Base-by-base conservation (phyloP, 257 asterid species). In the Fraxinus quadrangulata region DNA sequence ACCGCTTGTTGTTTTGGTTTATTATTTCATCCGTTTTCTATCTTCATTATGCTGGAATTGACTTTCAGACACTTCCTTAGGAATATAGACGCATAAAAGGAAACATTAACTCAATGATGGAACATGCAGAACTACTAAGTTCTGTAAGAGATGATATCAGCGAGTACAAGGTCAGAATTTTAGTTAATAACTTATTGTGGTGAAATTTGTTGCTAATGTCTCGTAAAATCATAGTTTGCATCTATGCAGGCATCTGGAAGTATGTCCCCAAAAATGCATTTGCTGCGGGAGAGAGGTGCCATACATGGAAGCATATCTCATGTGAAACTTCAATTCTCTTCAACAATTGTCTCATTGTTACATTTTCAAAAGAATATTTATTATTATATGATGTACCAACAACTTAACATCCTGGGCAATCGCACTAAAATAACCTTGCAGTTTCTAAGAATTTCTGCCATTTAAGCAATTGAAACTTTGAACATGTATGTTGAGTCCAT, bases 1-100 rank as follows among this genome's bases (percentile, higher is more conserved):
- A 59, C 16, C 4, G 8, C 51, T 45, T 45, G 14, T 59, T 59
- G 26, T 59, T 21, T 59, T 21, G 12, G 17, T 21, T n/a, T 21
- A 21, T 8, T 21, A 21, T 13, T 59, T 59, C 67, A 21, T 21
- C 12, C 13, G 24, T 14, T 51, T 59, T 59, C 31, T 59, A 59
- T 59, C 67, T 59, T 59, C 30, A 34, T 67, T 36, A 74, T 79
- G 24, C 78, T 56, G 54, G 19, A 74, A 77, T 67, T 80, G 80
- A 79, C 83, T 79, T 79, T 71, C 30, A 70, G 68, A 75, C 66
- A 33, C 69, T 77, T 79, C 34, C 79, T 54, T 81, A 96, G 99
- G 99, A 96, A 82, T 96, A 92, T 84, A 92, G 90, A 84, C 97
- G 99, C 37, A 90, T 86, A 83, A 96, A 93, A 87, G 98, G 99